Percentiles rank a stretch among this genome's conserved stretches.
These are phyloP conservation scores for Bipolaris oryzae DNA, from an alignment of 2,329 filamentous ascomycete species.

Conservation along the genomic window DNA sequence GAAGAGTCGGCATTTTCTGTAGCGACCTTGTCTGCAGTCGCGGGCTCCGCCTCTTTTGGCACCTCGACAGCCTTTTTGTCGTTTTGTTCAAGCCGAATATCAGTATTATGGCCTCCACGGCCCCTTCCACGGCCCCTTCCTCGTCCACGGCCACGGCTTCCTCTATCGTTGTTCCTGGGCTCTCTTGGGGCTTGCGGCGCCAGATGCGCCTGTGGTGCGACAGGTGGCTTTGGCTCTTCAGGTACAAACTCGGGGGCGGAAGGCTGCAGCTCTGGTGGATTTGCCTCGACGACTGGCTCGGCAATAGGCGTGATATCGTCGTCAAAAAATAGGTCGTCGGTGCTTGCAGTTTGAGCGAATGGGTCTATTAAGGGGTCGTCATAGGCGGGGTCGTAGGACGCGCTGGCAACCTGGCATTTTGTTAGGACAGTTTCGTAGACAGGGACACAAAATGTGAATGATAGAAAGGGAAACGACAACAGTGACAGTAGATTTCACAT, in stretches of 20 bases:
- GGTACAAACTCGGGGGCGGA: constrained; percentile 30
- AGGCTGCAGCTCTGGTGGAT: constrained; percentile 25
- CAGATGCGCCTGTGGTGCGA: constrained; percentile 28
- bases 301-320: constrained; percentile 57
- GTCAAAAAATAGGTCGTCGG: constrained; percentile 59
- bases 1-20: constrained; percentile 18
- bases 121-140: constrained; percentile 36
- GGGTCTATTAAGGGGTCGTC: constrained; percentile 48
- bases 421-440: constrained; percentile 3
- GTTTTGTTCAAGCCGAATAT: constrained; percentile 21
- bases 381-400: constrained; percentile 38
- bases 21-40: constrained; percentile 18
- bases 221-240: constrained; percentile 24
- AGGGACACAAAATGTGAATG: constrained; percentile 8
- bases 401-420: constrained; percentile 17
- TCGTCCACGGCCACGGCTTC: constrained; percentile 34
- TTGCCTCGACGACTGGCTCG: constrained; percentile 49
- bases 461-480: neutral
- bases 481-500: neutral
- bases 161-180: constrained; percentile 36
- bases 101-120: constrained; percentile 20
- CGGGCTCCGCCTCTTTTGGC: constrained; percentile 27
- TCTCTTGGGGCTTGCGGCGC: constrained; percentile 35
- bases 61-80: constrained; percentile 25
- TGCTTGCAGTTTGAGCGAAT: constrained; percentile 57